Conservation (phyloP, 2,329 filamentous ascomycete species). For the Sporothrix inflata region DNA sequence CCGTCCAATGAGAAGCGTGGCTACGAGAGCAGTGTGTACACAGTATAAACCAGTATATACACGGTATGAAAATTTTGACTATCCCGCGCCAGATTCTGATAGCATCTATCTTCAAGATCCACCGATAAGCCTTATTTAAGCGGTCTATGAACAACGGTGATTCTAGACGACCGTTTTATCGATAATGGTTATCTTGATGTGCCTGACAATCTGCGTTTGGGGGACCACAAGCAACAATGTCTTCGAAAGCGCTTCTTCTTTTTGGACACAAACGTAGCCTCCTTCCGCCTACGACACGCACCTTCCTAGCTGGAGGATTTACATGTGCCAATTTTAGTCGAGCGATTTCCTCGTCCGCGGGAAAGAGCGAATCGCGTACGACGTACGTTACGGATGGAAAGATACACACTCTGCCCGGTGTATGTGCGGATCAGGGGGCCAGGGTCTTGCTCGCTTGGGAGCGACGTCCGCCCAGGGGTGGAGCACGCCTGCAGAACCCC, state of each 20-base stretch:
- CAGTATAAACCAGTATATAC: not conserved
- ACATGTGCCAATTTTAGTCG: not conserved
- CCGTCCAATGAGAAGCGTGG: not conserved
- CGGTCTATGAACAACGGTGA: not conserved
- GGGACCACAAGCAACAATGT: not conserved
- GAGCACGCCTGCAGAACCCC: not conserved
- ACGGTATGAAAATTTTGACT: slow-evolving; percentile 14
- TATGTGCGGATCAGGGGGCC: slow-evolving; percentile 4
- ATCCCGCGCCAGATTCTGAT: not conserved
- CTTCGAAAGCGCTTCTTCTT: not conserved
- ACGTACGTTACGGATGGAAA: not conserved
- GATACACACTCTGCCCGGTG: not conserved
- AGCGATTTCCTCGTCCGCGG: not conserved
- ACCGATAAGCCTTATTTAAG: slow-evolving; percentile 14
- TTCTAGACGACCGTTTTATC: slow-evolving; percentile 2
- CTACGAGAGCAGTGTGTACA: not conserved
- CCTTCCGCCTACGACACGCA: not conserved
- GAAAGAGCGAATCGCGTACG: slow-evolving; percentile 1
- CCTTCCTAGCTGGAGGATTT: not conserved
- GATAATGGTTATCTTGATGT: slow-evolving; percentile 3
- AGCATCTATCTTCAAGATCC: slow-evolving; percentile 2
- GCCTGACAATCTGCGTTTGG: not conserved
- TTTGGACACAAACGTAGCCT: not conserved
- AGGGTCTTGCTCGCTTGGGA: not conserved
- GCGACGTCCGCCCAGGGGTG: not conserved